Conservation (phyloP, 345 rosid genomes). For the Nasturtium officinale region DNA sequence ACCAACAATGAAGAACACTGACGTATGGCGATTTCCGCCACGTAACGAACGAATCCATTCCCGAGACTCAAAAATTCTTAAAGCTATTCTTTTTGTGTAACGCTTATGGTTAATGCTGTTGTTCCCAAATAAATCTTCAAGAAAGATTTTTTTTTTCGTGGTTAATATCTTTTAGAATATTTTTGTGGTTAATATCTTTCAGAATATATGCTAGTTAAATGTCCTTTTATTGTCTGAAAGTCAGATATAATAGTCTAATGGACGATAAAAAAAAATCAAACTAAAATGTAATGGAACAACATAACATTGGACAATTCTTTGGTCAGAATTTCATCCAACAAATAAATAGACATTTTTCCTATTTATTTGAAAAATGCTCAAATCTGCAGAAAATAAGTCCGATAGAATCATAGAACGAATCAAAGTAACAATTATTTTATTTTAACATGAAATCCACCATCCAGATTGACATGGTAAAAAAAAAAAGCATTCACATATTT, state of each 20-base stretch:
- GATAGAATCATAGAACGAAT: neutral
- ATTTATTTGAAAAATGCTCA: neutral
- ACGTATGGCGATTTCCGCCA: constrained; percentile 24
- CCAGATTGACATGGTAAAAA: neutral
- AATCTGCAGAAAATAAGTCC: neutral
- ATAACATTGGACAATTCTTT: neutral
- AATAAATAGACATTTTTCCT: neutral
- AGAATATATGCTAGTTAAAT: neutral
- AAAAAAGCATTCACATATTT: neutral
- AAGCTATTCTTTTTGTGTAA: constrained; percentile 25
- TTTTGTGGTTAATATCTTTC: constrained; percentile 3
- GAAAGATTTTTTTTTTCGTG: constrained; percentile 2
- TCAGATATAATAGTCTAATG: neutral
- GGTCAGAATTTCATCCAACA: neutral
- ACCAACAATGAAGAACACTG: constrained; percentile 2
- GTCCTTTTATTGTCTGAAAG: neutral
- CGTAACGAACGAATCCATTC: constrained; percentile 23
- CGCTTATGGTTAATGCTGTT: neutral
- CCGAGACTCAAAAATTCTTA: constrained; percentile 21
- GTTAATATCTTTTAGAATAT: constrained; percentile 14
- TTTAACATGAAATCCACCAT: constrained; percentile 1
- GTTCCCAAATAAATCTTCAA: neutral
- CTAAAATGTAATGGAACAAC: constrained; percentile 14
- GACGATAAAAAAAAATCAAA: constrained; percentile 3
- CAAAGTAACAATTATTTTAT: neutral